Percentiles rank a stretch among this genome's conserved stretches.
Conservation (phyloP, 345 rosid genomes). For the Psidium friedrichsthalianum region DNA sequence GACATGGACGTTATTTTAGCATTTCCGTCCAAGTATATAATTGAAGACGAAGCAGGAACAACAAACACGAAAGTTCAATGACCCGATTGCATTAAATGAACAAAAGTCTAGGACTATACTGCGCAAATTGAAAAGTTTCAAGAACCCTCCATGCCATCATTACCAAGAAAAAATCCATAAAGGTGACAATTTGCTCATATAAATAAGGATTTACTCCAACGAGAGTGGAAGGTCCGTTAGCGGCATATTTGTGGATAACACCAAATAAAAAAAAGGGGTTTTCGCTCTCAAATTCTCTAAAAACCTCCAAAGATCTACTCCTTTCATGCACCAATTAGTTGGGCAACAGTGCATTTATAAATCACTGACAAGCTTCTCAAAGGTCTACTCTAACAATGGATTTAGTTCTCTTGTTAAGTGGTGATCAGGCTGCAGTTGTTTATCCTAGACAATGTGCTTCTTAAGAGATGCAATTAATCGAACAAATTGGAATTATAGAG, state of each 20-base stretch:
- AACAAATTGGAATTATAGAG: too few relatives aligned
- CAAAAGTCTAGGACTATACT: background rate
- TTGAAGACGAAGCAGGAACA: background rate
- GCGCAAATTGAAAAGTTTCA: background rate
- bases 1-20: background rate
- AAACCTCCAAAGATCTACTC: too few relatives aligned
- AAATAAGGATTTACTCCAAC: background rate
- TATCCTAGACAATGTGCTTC: too few relatives aligned
- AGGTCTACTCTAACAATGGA: background rate
- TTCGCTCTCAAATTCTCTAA: too few relatives aligned
- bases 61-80: background rate
- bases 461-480: too few relatives aligned
- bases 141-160: background rate
- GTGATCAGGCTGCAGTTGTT: too few relatives aligned
- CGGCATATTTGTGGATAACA: background rate
- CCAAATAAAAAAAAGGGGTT: background rate
- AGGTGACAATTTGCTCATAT: background rate
- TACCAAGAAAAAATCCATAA: background rate
- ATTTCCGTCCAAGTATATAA: background rate
- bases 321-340: background rate
- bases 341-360: background rate
- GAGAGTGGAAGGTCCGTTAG: background rate
- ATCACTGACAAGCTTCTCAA: background rate
- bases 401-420: background rate
- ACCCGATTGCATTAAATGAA: background rate